These are phyloP conservation scores for Pterulicium gracile DNA, from an alignment of 1,284 basidiomycete genomes.

Conservation along the genomic window DNA sequence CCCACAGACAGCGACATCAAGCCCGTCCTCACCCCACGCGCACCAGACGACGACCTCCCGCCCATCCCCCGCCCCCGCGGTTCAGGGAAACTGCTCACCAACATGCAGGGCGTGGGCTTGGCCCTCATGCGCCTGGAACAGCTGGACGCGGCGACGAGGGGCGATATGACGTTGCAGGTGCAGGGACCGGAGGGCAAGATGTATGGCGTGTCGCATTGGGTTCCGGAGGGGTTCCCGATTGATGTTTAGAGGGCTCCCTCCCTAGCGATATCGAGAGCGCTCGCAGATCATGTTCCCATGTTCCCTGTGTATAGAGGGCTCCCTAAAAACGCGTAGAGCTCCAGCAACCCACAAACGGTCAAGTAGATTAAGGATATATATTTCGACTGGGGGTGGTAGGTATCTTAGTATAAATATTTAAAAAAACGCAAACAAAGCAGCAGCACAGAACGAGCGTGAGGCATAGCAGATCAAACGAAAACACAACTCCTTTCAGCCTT, in stretches of 20 bases:
- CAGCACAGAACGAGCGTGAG: constrained; percentile 65
- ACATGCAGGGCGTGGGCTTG: constrained; percentile 46
- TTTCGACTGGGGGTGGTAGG: too few relatives aligned
- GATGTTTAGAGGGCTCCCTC: too few relatives aligned
- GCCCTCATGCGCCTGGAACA: constrained; percentile 67
- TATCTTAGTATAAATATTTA: background rate
- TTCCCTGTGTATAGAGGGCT: too few relatives aligned
- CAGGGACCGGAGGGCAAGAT: constrained; percentile 9
- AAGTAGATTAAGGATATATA: too few relatives aligned
- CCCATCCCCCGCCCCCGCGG: constrained; percentile 40
- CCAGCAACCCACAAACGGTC: too few relatives aligned
- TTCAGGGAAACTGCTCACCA: constrained; percentile 55
- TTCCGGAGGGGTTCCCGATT: background rate
- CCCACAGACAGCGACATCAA: constrained; percentile 12
- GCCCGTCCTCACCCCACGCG: background rate
- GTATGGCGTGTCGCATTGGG: background rate
- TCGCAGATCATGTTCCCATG: too few relatives aligned
- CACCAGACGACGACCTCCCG: background rate
- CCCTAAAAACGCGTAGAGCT: too few relatives aligned
- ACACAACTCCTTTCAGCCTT: too few relatives aligned
- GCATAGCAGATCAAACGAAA: constrained; percentile 62
- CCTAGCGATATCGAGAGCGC: too few relatives aligned
- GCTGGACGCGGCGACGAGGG: constrained; percentile 24
- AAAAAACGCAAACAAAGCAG: background rate
- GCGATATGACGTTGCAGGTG: constrained; percentile 12